phyloP scores from a whole-genome alignment of 179 eudicot species.

The Beta macrorhiza region DNA sequence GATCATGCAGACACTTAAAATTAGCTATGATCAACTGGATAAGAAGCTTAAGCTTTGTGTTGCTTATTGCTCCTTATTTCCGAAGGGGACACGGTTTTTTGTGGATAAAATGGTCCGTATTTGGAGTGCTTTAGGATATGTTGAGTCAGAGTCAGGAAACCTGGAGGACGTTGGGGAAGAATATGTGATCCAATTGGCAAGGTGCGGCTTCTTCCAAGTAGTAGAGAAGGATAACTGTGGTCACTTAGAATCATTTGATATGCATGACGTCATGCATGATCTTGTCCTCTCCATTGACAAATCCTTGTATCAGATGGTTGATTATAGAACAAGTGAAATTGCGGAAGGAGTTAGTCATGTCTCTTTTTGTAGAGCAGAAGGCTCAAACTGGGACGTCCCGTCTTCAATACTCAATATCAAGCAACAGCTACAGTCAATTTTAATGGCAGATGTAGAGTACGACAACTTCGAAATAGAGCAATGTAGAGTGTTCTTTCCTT shows the following conservation, averaged over 20 bases:
- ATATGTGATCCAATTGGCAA: background rate
- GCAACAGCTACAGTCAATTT: slow-evolving; percentile 1
- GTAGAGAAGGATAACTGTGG: no score
- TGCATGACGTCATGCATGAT: slow-evolving; percentile 21
- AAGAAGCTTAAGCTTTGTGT: background rate
- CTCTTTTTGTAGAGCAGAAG: background rate
- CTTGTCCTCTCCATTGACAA: background rate
- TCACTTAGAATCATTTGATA: background rate
- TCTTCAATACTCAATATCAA: background rate
- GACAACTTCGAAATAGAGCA: no score
- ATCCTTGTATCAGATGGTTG: background rate
- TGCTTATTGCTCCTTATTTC: slow-evolving; percentile 10
- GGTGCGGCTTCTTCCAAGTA: slow-evolving; percentile 4
- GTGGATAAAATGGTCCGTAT: background rate
- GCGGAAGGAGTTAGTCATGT: slow-evolving; percentile 18
- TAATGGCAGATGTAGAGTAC: background rate
- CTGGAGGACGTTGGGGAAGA: slow-evolving; percentile 4
- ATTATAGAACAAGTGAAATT: background rate
- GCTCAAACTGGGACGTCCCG: background rate
- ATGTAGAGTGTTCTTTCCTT: no score
- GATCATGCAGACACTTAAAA: slow-evolving; percentile 8
- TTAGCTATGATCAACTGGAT: slow-evolving; percentile 13
- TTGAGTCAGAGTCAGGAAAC: background rate
- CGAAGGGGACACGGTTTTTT: background rate
- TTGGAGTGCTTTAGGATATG: slow-evolving; percentile 16